Percentiles rank a stretch among this genome's conserved stretches.
Evolutionary conservation across 2,329 filamentous ascomycete species (phyloP).

Genomic region (Dactylellina parvicollis): DNA sequence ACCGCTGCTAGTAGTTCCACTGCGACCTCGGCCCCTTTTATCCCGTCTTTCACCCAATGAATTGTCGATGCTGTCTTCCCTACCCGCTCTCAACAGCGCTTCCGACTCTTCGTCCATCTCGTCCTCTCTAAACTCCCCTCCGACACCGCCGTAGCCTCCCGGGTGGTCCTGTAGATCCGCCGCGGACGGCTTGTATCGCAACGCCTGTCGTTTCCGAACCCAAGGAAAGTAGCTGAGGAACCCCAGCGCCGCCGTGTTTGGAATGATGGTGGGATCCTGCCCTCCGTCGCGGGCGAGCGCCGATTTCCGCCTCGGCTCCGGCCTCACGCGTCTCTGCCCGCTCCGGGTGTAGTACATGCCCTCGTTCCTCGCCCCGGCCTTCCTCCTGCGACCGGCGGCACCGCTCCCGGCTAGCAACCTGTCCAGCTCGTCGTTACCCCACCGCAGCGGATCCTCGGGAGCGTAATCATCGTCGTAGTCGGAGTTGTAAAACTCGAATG

Average conservation of each 20-base stretch:
- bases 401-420: conserved; percentile 68
- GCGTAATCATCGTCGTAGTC: conserved; percentile 69
- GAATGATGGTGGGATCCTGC: conserved; percentile 71
- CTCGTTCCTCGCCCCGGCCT: conserved; percentile 51
- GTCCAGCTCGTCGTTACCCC: conserved; percentile 73
- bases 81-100: conserved; percentile 67
- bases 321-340: conserved; percentile 65
- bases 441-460: conserved; percentile 66
- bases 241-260: conserved; percentile 70
- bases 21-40: conserved; percentile 63
- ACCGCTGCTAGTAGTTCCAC: conserved; percentile 69
- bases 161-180: conserved; percentile 74
- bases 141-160: conserved; percentile 60
- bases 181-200: conserved; percentile 72
- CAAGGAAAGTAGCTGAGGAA: conserved; percentile 72
- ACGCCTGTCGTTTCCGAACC: conserved; percentile 68
- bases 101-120: conserved; percentile 63
- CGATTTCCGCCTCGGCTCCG: conserved; percentile 68
- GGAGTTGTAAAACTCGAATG: conserved; percentile 72
- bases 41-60: conserved; percentile 13
- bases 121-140: conserved; percentile 58
- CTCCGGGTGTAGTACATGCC: conserved; percentile 58
- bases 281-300: conserved; percentile 65
- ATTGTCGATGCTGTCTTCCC: conserved; percentile 13
- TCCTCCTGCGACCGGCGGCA: conserved; percentile 60